phyloP scores from a whole-genome alignment of 176 grass and related monocot species.

The Aechmea fasciata region DNA sequence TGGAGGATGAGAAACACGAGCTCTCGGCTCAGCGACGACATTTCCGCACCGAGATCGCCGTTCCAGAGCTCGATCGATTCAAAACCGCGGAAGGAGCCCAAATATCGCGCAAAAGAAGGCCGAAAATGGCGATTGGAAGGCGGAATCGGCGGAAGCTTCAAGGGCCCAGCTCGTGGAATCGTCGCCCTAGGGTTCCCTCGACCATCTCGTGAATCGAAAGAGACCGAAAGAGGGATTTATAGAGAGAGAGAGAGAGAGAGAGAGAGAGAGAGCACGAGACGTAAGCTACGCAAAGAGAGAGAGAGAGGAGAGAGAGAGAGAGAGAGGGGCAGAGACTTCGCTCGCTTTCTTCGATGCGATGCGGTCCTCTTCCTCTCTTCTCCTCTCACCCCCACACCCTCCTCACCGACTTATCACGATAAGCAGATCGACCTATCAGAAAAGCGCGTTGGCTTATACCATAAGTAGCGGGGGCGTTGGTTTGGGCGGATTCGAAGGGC shows the following conservation, averaged over 20 bases:
- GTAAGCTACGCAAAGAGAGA: conserved; percentile 2
- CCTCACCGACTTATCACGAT: conserved; percentile 53
- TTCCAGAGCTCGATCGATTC: conserved; percentile 31
- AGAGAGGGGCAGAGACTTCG: conserved; percentile 44
- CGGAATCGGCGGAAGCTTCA: background rate
- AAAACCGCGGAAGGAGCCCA: background rate
- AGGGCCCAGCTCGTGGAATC: background rate
- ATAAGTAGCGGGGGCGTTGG: background rate
- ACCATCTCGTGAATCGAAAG: conserved; percentile 20
- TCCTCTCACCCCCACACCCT: conserved; percentile 39
- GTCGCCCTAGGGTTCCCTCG: conserved; percentile 69
- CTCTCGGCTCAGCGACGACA: conserved; percentile 94
- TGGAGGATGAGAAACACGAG: conserved; percentile 99
- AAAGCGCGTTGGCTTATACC: fast-evolving
- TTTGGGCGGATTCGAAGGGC: conserved; percentile 40
- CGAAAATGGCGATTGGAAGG: background rate
- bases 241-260: conserved; percentile 5
- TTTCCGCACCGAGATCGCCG: conserved; percentile 24
- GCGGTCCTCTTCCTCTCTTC: conserved; percentile 62
- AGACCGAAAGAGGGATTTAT: conserved; percentile 19
- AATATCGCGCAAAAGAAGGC: background rate
- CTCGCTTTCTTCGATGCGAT: conserved; percentile 97
- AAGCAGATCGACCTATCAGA: fast-evolving
- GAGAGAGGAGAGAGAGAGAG: conserved; percentile 24
- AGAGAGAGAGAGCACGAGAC: conserved; percentile 14